Evolutionary conservation across 2,329 filamentous ascomycete species (phyloP).

Genomic region (Sphaerulina populicola): DNA sequence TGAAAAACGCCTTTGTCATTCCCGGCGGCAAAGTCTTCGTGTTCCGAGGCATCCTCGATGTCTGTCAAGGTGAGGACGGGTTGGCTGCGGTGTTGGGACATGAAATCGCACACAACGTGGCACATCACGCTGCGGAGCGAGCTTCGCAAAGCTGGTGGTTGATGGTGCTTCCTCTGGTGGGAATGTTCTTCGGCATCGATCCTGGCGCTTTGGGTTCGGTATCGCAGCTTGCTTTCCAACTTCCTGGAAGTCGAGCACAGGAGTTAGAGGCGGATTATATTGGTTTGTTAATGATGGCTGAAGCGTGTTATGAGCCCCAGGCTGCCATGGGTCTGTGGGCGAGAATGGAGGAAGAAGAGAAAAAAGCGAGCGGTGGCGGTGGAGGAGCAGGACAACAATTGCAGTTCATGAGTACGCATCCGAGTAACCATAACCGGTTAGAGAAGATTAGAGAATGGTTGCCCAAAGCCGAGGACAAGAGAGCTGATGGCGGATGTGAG

Average conservation of each 20-base stretch:
- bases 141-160: constrained; percentile 42
- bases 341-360: constrained; percentile 53
- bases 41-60: constrained; percentile 61
- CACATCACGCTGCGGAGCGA: constrained; percentile 59
- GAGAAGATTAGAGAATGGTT: constrained; percentile 56
- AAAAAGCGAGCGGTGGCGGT: constrained; percentile 33
- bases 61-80: constrained; percentile 59
- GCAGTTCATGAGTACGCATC: constrained; percentile 69
- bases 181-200: constrained; percentile 39
- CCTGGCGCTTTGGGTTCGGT: constrained; percentile 35
- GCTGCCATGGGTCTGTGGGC: constrained; percentile 56
- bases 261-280: constrained; percentile 73
- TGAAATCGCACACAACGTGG: constrained; percentile 70
- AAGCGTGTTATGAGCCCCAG: constrained; percentile 65
- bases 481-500: constrained; percentile 26
- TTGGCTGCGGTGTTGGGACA: constrained; percentile 69
- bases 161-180: constrained; percentile 33
- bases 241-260: constrained; percentile 62
- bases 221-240: constrained; percentile 55
- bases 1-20: constrained; percentile 66
- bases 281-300: constrained; percentile 72
- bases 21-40: constrained; percentile 74
- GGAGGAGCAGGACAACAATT: constrained; percentile 38
- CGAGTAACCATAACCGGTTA: constrained; percentile 58
- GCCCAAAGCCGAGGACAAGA: constrained; percentile 36